Evolutionary conservation across 768 basidiomycete genomes (phyloP).

Genomic region (Russula vinacea): DNA sequence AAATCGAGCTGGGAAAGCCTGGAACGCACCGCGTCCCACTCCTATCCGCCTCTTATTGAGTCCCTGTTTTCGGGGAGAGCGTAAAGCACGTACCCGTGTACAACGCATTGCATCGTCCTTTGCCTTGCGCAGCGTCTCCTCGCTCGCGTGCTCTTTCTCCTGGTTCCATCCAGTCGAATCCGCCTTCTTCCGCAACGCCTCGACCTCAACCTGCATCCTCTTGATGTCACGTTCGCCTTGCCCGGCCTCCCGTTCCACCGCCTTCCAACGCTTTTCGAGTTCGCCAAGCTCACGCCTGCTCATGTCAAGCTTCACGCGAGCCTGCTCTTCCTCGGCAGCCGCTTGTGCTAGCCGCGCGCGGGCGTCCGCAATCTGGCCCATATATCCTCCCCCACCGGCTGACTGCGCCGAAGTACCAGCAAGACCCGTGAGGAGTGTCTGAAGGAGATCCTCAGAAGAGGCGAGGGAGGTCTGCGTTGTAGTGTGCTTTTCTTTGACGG

Average conservation of each 20-base stretch:
- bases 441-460: constrained; percentile 87
- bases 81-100: constrained; percentile 52
- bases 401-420: constrained; percentile 59
- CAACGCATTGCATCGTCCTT: constrained; percentile 53
- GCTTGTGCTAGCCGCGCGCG: constrained; percentile 71
- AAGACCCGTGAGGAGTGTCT: constrained; percentile 90
- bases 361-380: constrained; percentile 92
- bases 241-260: constrained; percentile 78
- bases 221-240: constrained; percentile 71
- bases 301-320: constrained; percentile 69
- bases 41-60: constrained; percentile 40
- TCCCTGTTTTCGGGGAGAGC: background rate
- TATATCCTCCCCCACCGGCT: constrained; percentile 79
- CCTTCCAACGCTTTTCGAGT: constrained; percentile 77
- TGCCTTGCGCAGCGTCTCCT: constrained; percentile 50
- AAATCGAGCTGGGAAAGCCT: constrained; percentile 75
- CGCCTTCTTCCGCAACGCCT: constrained; percentile 51
- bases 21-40: constrained; percentile 64
- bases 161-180: constrained; percentile 70
- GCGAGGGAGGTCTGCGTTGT: constrained; percentile 56
- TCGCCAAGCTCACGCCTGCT: constrained; percentile 72
- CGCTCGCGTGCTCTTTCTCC: constrained; percentile 62
- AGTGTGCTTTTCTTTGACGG: constrained; percentile 67
- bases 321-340: constrained; percentile 81
- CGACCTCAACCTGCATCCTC: constrained; percentile 54